phyloP scores from a whole-genome alignment of 2,329 filamentous ascomycete species.

The Penicillium crustosum region DNA sequence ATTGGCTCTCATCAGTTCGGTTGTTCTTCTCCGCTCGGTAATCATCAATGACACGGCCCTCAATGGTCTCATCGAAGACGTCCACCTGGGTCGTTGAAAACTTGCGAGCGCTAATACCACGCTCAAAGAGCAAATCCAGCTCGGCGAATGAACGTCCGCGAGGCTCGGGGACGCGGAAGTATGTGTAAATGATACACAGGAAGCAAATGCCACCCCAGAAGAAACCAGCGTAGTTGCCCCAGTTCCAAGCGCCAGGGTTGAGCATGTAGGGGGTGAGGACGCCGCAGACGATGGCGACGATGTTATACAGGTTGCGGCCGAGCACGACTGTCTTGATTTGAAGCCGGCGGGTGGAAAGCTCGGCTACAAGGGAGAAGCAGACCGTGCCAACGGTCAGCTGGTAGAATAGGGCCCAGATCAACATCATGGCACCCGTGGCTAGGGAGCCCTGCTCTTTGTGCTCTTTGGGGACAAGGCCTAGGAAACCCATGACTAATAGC shows the following conservation, averaged over 20 bases:
- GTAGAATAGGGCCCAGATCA: slow-evolving; percentile 78
- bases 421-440: slow-evolving; percentile 82
- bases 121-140: slow-evolving; percentile 80
- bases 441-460: slow-evolving; percentile 64
- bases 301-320: slow-evolving; percentile 76
- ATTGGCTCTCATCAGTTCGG: slow-evolving; percentile 55
- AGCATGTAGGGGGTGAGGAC: slow-evolving; percentile 91
- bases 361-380: slow-evolving; percentile 83
- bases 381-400: slow-evolving; percentile 86
- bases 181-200: slow-evolving; percentile 76
- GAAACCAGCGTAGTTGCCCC: slow-evolving; percentile 83
- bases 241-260: slow-evolving; percentile 82
- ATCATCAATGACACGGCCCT: slow-evolving; percentile 29
- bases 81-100: slow-evolving; percentile 62
- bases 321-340: slow-evolving; percentile 91
- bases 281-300: slow-evolving; percentile 77
- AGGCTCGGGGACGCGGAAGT: slow-evolving; percentile 78
- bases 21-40: slow-evolving; percentile 47
- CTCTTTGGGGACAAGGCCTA: slow-evolving; percentile 67
- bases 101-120: slow-evolving; percentile 67
- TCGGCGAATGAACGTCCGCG: slow-evolving; percentile 80
- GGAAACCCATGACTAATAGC: slow-evolving; percentile 80
- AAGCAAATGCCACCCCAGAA: slow-evolving; percentile 85
- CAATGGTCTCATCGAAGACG: slow-evolving; percentile 51
- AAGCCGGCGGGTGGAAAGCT: slow-evolving; percentile 76